Conservation (phyloP, 371 early-diverging fungal species). For the Coemansia sp. region DNA sequence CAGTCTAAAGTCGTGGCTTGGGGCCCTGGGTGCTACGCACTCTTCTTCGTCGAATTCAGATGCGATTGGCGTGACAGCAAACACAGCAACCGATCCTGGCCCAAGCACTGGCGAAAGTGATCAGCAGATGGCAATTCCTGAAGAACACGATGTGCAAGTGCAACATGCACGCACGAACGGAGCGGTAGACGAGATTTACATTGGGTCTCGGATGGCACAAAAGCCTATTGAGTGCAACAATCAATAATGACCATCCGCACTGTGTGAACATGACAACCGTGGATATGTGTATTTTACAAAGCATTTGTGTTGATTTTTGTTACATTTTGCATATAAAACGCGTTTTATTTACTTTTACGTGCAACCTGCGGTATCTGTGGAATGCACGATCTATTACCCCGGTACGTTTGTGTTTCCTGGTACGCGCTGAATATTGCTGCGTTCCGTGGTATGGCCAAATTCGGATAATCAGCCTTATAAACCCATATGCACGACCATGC, state of each 20-base stretch:
- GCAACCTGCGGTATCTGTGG: no score
- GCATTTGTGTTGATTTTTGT: not conserved
- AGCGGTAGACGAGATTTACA: conserved; percentile 28
- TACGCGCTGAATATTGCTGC: no score
- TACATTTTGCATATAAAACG: not conserved
- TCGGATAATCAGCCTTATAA: no score
- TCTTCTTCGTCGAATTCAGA: not conserved
- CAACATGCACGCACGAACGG: not conserved
- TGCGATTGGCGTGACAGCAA: not conserved
- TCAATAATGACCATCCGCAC: conserved; percentile 12
- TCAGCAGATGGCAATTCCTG: not conserved
- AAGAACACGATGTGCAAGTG: not conserved
- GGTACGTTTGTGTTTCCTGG: no score
- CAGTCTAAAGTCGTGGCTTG: conserved; percentile 37
- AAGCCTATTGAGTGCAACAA: conserved; percentile 42
- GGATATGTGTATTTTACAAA: not conserved
- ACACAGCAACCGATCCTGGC: not conserved
- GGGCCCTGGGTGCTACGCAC: conserved; percentile 21
- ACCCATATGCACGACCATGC: no score
- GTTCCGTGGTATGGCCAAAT: no score
- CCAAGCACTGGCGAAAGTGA: not conserved
- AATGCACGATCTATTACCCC: no score
- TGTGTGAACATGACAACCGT: not conserved
- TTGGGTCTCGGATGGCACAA: conserved; percentile 24
- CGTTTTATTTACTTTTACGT: not conserved